Percentiles rank a stretch among this genome's conserved stretches.
phyloP scores from a whole-genome alignment of 371 early-diverging fungal genomes.

The Gilbertella persicaria region DNA sequence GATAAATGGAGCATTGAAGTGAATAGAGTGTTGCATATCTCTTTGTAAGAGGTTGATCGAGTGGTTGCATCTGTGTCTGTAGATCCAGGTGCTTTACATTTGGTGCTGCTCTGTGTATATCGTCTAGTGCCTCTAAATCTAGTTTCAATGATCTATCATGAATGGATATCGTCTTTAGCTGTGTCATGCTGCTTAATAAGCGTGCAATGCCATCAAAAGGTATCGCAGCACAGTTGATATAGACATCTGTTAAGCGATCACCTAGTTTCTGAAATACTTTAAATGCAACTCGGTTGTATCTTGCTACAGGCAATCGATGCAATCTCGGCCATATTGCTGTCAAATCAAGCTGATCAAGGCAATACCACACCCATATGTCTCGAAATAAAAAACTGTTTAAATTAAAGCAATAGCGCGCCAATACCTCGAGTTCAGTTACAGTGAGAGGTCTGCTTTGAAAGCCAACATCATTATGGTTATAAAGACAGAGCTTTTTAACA shows the following conservation, averaged over 20 bases:
- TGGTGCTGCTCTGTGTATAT: not conserved
- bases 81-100: not conserved
- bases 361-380: not conserved
- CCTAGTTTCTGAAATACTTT: not conserved
- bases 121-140: not conserved
- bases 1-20: slow-evolving; percentile 5
- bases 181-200: not conserved
- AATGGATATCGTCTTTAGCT: slow-evolving; percentile 1
- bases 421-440: not conserved
- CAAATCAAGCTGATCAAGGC: not conserved
- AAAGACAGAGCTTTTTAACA: slow-evolving; percentile 1
- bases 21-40: not conserved
- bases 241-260: not conserved
- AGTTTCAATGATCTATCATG: not conserved
- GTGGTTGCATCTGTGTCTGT: not conserved
- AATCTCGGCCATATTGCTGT: not conserved
- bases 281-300: not conserved
- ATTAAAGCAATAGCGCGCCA: not conserved
- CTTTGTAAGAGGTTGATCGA: not conserved
- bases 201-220: not conserved
- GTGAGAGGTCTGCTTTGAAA: not conserved
- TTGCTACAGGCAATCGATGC: not conserved
- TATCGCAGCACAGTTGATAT: not conserved
- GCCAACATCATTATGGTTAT: not conserved
- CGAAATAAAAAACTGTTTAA: not conserved